Conservation (phyloP, 2,329 filamentous ascomycete genomes). For the Ceratocystis huliohia region DNA sequence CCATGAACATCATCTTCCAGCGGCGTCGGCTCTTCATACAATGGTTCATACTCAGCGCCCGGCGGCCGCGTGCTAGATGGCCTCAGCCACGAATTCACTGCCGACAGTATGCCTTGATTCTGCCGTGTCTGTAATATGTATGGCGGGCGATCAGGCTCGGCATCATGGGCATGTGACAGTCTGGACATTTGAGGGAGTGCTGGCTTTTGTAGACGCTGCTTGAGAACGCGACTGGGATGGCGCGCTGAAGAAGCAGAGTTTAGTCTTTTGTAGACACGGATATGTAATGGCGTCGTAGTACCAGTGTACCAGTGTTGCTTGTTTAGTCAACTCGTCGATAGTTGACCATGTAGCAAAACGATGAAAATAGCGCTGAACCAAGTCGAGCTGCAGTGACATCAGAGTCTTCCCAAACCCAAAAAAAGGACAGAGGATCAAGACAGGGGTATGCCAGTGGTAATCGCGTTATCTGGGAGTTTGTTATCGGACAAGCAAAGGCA, state of each 20-base stretch:
- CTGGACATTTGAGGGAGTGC: neutral
- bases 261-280: neutral
- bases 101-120: slow-evolving; percentile 1
- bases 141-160: slow-evolving; percentile 4
- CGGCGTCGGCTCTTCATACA: slow-evolving; percentile 18
- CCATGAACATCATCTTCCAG: slow-evolving; percentile 11
- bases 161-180: slow-evolving; percentile 7
- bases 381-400: neutral
- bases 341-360: too few species aligned
- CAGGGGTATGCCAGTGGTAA: neutral
- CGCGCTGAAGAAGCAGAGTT: neutral
- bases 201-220: neutral
- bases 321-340: neutral
- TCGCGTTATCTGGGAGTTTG: neutral
- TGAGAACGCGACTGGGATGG: neutral
- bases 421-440: neutral
- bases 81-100: slow-evolving; percentile 5
- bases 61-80: neutral
- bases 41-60: slow-evolving; percentile 18
- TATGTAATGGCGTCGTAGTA: too few species aligned
- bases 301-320: too few species aligned
- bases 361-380: neutral
- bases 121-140: neutral
- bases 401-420: neutral
- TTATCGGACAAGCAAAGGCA: neutral